Conservation (phyloP, 2,329 filamentous ascomycete species). For the Diatrype stigma region DNA sequence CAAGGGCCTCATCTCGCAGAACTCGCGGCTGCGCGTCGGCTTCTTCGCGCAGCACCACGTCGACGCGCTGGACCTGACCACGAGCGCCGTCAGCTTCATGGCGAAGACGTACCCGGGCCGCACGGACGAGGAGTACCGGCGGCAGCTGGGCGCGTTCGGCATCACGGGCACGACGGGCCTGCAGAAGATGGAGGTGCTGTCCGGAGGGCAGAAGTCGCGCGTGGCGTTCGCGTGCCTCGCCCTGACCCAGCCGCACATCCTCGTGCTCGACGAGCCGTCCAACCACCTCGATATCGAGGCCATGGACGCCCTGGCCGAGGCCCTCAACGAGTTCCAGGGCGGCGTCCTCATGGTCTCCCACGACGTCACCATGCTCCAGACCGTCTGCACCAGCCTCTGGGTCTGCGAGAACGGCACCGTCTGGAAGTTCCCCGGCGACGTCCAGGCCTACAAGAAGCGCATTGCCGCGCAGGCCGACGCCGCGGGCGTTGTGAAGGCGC, state of each 20-base stretch:
- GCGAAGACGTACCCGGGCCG: slow-evolving; percentile 83
- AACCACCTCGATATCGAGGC: slow-evolving; percentile 99
- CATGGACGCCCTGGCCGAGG: slow-evolving; percentile 90
- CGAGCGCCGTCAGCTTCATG: slow-evolving; percentile 94
- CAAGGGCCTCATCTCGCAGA: slow-evolving; percentile 77
- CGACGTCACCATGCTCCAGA: slow-evolving; percentile 98
- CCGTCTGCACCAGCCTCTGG: slow-evolving; percentile 91
- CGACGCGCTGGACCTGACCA: slow-evolving; percentile 85
- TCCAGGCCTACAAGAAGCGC: slow-evolving; percentile 96
- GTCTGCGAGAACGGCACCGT: slow-evolving; percentile 93
- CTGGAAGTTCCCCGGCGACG: slow-evolving; percentile 92
- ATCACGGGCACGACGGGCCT: slow-evolving; percentile 93
- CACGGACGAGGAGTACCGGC: slow-evolving; percentile 93
- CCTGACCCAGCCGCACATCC: slow-evolving; percentile 89
- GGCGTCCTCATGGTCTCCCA: slow-evolving; percentile 98
- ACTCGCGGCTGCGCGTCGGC: slow-evolving; percentile 83
- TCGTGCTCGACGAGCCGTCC: slow-evolving; percentile 96
- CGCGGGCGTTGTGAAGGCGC: slow-evolving; percentile 74
- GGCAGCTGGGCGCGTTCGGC: slow-evolving; percentile 85
- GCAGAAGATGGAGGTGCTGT: slow-evolving; percentile 91
- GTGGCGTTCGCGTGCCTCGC: slow-evolving; percentile 97
- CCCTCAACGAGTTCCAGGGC: slow-evolving; percentile 81
- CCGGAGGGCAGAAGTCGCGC: slow-evolving; percentile 96
- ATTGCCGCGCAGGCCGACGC: slow-evolving; percentile 86
- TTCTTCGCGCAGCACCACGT: slow-evolving; percentile 99